Conservation (phyloP, 108 stramenopile species). For the Fragilaria radians region DNA sequence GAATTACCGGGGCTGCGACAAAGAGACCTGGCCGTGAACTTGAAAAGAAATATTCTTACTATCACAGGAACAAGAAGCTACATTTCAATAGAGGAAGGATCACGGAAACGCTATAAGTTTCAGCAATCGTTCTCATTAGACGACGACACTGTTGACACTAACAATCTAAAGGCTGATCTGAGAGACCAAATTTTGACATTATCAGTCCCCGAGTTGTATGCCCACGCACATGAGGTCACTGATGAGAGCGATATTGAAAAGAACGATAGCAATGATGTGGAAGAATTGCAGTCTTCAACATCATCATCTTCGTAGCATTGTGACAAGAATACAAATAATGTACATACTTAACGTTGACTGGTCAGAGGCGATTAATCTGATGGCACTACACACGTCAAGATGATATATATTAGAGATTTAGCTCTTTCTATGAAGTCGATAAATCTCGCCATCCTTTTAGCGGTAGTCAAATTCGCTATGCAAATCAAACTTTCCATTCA, state of each 20-base stretch:
- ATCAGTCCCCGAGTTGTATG: not conserved
- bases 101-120: conserved; percentile 1
- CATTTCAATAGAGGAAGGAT: not conserved
- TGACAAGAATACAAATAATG: no score
- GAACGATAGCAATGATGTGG: not conserved
- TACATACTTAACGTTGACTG: no score
- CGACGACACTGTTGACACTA: not conserved
- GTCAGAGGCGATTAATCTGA: no score
- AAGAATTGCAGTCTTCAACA: no score
- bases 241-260: not conserved
- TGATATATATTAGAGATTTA: no score
- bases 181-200: not conserved
- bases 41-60: not conserved
- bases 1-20: not conserved
- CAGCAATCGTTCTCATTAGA: not conserved
- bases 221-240: not conserved
- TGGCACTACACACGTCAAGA: no score
- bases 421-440: no score
- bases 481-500: no score
- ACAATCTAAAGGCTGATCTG: not conserved
- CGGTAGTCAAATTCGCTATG: no score
- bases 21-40: not conserved
- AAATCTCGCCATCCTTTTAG: no score
- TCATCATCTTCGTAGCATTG: no score
- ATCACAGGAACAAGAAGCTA: not conserved